A percentile compares a stretch with the other conserved stretches of the same genome.
phyloP scores from a whole-genome alignment of 108 stramenopile species.

The Skeletonema costatum region DNA sequence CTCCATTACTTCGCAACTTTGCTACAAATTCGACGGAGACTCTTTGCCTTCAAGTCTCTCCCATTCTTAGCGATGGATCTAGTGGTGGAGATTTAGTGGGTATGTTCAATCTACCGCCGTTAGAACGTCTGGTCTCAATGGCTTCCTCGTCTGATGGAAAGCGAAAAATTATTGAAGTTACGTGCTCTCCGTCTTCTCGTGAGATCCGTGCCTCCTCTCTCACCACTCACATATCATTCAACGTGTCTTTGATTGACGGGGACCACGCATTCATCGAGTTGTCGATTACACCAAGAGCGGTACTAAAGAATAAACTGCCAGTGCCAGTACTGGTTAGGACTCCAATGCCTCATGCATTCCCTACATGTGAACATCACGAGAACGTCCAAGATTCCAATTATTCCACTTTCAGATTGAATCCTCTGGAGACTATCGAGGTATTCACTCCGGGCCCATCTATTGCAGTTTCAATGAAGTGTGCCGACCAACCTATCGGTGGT shows the following conservation, averaged over 20 bases:
- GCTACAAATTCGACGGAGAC: constrained; percentile 36
- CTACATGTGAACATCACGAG: constrained; percentile 9
- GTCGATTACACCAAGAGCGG: constrained; percentile 65
- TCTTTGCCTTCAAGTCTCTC: constrained; percentile 37
- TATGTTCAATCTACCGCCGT: constrained; percentile 38
- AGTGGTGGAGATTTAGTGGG: constrained; percentile 22
- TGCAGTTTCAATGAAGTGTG: constrained; percentile 64
- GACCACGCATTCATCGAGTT: constrained; percentile 60
- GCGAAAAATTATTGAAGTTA: constrained; percentile 32
- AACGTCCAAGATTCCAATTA: constrained; percentile 10
- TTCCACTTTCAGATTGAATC: constrained; percentile 49
- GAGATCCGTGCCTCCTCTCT: constrained; percentile 10
- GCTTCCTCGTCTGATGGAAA: constrained; percentile 25
- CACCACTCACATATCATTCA: constrained; percentile 51
- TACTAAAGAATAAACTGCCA: constrained; percentile 72
- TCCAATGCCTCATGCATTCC: constrained; percentile 86
- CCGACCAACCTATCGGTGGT: constrained; percentile 71
- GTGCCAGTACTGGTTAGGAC: constrained; percentile 63
- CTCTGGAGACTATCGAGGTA: constrained; percentile 63
- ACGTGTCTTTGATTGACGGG: constrained; percentile 49
- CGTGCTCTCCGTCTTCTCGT: constrained; percentile 31
- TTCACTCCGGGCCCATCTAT: constrained; percentile 85
- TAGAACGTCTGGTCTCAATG: constrained; percentile 33
- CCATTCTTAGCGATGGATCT: constrained; percentile 18
- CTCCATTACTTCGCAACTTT: constrained; percentile 34